Evolutionary conservation across 257 asterid species (phyloP).

Genomic region (Plantago major): DNA sequence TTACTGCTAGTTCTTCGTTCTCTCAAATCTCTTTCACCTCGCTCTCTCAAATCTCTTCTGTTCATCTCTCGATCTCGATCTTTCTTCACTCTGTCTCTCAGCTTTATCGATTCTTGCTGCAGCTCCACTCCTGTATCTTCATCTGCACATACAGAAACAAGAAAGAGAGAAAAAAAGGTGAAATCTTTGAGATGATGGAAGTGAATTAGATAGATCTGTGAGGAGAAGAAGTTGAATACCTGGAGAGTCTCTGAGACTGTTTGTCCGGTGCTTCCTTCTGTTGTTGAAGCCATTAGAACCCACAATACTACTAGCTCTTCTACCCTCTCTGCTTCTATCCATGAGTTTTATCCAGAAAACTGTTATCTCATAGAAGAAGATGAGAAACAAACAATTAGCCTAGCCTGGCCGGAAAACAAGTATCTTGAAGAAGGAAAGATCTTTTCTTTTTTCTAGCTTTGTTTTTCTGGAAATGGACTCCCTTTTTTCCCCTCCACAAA

Average conservation of each 20-base stretch:
- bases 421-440: no score
- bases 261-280: conserved; percentile 67
- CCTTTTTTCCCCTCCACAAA: conserved; percentile 3
- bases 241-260: conserved; percentile 81
- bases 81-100: conserved; percentile 88
- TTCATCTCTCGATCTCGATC: conserved; percentile 67
- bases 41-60: conserved; percentile 51
- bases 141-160: conserved; percentile 43
- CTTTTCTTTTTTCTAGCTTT: no score
- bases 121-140: conserved; percentile 80
- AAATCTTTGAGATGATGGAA: background rate
- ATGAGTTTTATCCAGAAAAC: conserved; percentile 18
- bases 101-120: conserved; percentile 73
- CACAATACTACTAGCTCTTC: conserved; percentile 61
- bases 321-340: conserved; percentile 89
- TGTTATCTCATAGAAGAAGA: no score
- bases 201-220: conserved; percentile 52
- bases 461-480: no score
- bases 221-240: conserved; percentile 28
- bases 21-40: conserved; percentile 42
- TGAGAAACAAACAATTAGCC: conserved; percentile 24
- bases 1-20: conserved; percentile 47
- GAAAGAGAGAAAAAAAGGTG: background rate
- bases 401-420: conserved; percentile 16
- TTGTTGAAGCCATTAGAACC: conserved; percentile 72